Base-by-base conservation (phyloP, 2,329 filamentous ascomycete species). In the Nemania bipapillata region DNA sequence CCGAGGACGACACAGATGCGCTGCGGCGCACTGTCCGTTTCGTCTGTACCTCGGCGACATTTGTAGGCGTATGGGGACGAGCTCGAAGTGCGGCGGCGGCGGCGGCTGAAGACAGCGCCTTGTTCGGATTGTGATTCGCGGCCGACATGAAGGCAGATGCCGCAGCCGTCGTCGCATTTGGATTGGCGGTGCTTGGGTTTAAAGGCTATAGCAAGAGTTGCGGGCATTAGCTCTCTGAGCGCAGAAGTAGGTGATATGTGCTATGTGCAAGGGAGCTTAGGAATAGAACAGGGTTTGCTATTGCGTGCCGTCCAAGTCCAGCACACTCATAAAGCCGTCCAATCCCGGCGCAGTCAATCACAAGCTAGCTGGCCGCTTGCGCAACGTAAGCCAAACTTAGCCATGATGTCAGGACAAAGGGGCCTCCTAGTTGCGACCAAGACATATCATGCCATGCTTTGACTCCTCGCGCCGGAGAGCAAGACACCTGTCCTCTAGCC, bases 51-150 rank as follows among this genome's bases (percentile, higher is more conserved):
- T 93, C 89, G 78, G 89, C 91, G 65, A 97, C 91, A 74, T 90
- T 90, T 59, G 90, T 95, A 24, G 93, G 94, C 2, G 92, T 90
- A 59, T 90, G 90, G 9, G 93, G 90, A 73, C 92, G 89, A 53
- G 91, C 92, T 77, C 91, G 90, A 66, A 98, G 86, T 54, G 94
- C 94, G 30, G 94, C 90, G 17, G 93, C 94, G 6, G 95, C 94
- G 12, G 95, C 95, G 6, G 94, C 92, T 40, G 92, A 91, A 47
- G 94, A 96, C 50, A 97, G 85, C 66, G 88, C 89, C 68, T 83
- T 84, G 79, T 87, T 87, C 74, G 90, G 87, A 26, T 76, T 78
- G 20, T 74, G 86, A 80, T 79, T 88, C 86, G 76, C 86, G 89
- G 74, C 87, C 47, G 77, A 89, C 77, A 91, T 86, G 80, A 95